phyloP scores from a whole-genome alignment of 1,139 yeast genomes.

The Candida glucosophila region DNA sequence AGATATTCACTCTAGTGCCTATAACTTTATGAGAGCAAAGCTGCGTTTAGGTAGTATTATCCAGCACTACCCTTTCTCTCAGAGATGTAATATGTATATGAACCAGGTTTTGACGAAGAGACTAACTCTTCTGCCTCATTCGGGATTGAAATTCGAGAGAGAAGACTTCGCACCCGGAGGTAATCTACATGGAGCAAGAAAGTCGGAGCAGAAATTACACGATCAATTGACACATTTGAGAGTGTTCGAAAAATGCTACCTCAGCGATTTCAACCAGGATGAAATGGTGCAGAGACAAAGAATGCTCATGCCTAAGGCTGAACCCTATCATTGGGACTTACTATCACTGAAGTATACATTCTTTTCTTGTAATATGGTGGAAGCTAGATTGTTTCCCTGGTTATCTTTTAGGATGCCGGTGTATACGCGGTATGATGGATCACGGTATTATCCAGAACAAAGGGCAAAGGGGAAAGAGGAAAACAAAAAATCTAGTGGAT shows the following conservation, averaged over 20 bases:
- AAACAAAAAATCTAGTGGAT: conserved; percentile 4
- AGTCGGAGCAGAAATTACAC: conserved; percentile 25
- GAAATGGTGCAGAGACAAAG: conserved; percentile 1
- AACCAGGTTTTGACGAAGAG: too few species aligned
- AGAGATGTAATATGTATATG: too few species aligned
- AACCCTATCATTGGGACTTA: too few species aligned
- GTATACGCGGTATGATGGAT: conserved; percentile 12
- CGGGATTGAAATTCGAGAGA: too few species aligned
- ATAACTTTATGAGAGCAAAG: too few species aligned
- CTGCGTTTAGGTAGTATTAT: too few species aligned
- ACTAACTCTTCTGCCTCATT: too few species aligned
- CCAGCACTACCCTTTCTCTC: too few species aligned
- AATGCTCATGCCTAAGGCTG: not conserved
- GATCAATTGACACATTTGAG: conserved; percentile 34
- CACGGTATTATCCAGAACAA: not conserved
- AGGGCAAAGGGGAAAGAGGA: conserved; percentile 1
- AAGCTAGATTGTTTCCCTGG: conserved; percentile 18
- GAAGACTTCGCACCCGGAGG: too few species aligned
- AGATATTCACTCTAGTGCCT: too few species aligned
- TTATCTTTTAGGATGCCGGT: conserved; percentile 15
- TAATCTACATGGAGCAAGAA: too few species aligned
- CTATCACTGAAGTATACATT: not conserved
- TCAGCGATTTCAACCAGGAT: conserved; percentile 9
- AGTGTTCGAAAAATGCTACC: conserved; percentile 34
- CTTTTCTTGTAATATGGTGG: conserved; percentile 6